phyloP scores from a whole-genome alignment of 805 yeast species.

The Candida alai region DNA sequence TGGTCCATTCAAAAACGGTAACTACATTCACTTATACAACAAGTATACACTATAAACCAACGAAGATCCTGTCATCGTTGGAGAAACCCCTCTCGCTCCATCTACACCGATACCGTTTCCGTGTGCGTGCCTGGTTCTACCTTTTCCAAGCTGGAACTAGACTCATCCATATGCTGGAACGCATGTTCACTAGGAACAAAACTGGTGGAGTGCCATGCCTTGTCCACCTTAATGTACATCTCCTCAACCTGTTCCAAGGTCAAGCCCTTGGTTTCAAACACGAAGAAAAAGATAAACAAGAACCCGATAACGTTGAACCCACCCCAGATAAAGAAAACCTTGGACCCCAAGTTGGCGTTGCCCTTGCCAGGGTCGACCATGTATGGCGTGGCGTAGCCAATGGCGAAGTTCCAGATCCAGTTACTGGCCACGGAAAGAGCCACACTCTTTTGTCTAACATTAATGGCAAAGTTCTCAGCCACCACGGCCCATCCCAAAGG shows the following conservation, averaged over 20 bases:
- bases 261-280: slow-evolving; percentile 41
- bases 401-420: slow-evolving; percentile 42
- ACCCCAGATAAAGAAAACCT: slow-evolving; percentile 43
- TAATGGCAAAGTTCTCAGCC: slow-evolving; percentile 35
- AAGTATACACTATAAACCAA: background rate
- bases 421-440: slow-evolving; percentile 39
- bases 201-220: slow-evolving; percentile 30
- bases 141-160: slow-evolving; percentile 1
- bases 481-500: slow-evolving; percentile 38
- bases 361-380: slow-evolving; percentile 38
- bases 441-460: slow-evolving; percentile 37
- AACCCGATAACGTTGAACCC: slow-evolving; percentile 34
- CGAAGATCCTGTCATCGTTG: too few species aligned
- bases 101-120: slow-evolving; percentile 1
- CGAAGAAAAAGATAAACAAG: slow-evolving; percentile 28
- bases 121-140: background rate
- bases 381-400: slow-evolving; percentile 40
- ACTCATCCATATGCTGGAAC: slow-evolving; percentile 16
- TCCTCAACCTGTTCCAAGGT: slow-evolving; percentile 41
- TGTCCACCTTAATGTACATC: slow-evolving; percentile 28
- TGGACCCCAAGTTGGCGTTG: slow-evolving; percentile 35
- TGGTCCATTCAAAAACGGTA: too few species aligned
- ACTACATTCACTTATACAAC: too few species aligned
- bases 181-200: slow-evolving; percentile 35
- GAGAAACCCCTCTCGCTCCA: too few species aligned